phyloP scores from a whole-genome alignment of 2,329 filamentous ascomycete species.

The Alternaria sp. region DNA sequence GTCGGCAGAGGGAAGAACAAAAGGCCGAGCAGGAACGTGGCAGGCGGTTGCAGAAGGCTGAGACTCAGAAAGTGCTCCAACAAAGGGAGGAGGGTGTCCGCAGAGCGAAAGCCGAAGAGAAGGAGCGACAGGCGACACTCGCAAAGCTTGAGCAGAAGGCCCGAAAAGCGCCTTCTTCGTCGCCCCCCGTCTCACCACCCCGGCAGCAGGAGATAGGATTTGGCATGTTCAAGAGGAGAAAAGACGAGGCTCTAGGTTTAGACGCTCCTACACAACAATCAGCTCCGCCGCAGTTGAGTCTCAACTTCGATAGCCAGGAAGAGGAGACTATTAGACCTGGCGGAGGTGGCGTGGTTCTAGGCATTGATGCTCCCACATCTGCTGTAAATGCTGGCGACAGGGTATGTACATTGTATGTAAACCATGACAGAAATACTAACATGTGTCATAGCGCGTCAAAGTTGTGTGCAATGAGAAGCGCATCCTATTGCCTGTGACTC shows the following conservation, averaged over 20 bases:
- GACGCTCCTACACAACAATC: conserved; percentile 27
- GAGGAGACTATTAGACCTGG: conserved; percentile 52
- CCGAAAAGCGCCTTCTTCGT: conserved; percentile 29
- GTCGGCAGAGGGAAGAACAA: conserved; percentile 41
- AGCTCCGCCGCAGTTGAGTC: conserved; percentile 35
- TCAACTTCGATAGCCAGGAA: conserved; percentile 28
- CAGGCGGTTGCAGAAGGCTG: conserved; percentile 42
- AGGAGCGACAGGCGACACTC: conserved; percentile 34
- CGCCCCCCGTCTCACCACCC: conserved; percentile 40
- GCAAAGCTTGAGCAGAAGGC: conserved; percentile 35
- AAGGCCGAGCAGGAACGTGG: conserved; percentile 44
- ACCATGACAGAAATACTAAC: conserved; percentile 23
- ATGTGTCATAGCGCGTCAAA: conserved; percentile 65
- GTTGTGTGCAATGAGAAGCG: conserved; percentile 76
- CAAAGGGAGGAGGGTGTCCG: conserved; percentile 44
- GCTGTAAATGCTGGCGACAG: conserved; percentile 82
- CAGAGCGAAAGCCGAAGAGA: conserved; percentile 30
- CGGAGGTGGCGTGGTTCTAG: conserved; percentile 59
- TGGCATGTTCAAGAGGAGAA: conserved; percentile 46
- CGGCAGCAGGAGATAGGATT: conserved; percentile 42
- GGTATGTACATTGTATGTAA: conserved; percentile 57
- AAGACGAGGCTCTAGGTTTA: conserved; percentile 38
- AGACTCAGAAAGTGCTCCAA: conserved; percentile 34
- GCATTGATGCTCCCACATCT: conserved; percentile 78
- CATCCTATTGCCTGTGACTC: conserved; percentile 74